Percentiles rank a stretch among this genome's conserved stretches.
Evolutionary conservation across 2,329 filamentous ascomycete genomes (phyloP).

Genomic region (Botrytis byssoidea): DNA sequence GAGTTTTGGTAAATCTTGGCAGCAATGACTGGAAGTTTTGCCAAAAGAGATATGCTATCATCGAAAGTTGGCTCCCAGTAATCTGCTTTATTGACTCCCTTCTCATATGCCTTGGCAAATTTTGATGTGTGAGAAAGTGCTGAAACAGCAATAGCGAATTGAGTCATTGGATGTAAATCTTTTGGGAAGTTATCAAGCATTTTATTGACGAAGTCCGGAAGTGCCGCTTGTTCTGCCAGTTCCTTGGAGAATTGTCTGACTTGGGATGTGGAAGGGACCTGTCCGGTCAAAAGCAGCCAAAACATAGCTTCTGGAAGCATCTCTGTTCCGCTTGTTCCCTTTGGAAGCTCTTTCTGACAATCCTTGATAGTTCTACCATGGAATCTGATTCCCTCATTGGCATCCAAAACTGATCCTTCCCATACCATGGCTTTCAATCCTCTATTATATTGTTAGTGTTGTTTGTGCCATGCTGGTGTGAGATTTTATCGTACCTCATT

Average conservation of each 20-base stretch:
- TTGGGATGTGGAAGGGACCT: constrained; percentile 81
- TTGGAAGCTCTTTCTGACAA: constrained; percentile 89
- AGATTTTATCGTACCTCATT: constrained; percentile 63
- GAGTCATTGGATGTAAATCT: constrained; percentile 96
- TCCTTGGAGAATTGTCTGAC: constrained; percentile 80
- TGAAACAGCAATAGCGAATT: constrained; percentile 91
- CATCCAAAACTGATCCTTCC: constrained; percentile 96
- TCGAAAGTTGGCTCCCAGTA: constrained; percentile 99
- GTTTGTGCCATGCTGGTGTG: neutral
- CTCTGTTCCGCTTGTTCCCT: constrained; percentile 87
- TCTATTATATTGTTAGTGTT: constrained; percentile 41
- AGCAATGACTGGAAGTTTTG: constrained; percentile 94
- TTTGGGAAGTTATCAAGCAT: constrained; percentile 88
- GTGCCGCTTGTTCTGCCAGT: constrained; percentile 78
- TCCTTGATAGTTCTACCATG: constrained; percentile 98
- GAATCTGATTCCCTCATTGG: constrained; percentile 96
- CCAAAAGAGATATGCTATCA: constrained; percentile 87
- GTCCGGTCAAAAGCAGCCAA: constrained; percentile 92
- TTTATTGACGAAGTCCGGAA: constrained; percentile 80
- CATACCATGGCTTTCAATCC: constrained; percentile 97
- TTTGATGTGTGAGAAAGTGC: constrained; percentile 93
- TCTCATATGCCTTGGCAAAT: constrained; percentile 90
- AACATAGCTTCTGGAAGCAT: constrained; percentile 99
- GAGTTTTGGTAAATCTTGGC: constrained; percentile 97
- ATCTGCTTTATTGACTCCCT: constrained; percentile 88